Percentiles rank a stretch among this genome's conserved stretches.
phyloP scores from a whole-genome alignment of 1,284 basidiomycete genomes.

The Filobasidium uniguttulatum region DNA sequence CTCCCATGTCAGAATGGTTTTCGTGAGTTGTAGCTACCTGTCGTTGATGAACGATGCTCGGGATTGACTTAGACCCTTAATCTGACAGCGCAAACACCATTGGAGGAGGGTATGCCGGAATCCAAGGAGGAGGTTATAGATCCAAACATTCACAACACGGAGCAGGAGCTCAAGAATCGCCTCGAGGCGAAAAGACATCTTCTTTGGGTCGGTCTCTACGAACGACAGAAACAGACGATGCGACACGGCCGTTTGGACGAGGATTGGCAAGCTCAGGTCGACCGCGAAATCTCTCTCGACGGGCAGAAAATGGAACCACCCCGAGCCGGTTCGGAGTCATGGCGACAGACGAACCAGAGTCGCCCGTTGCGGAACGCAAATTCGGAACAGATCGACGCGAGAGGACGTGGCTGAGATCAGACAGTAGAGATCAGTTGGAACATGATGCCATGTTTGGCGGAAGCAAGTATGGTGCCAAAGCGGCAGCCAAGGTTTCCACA shows the following conservation, averaged over 20 bases:
- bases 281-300: not conserved
- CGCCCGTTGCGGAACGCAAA: not conserved
- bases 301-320: not conserved
- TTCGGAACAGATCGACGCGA: not conserved
- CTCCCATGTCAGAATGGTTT: not conserved
- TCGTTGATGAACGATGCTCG: not conserved
- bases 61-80: not conserved
- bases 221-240: not conserved
- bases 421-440: not conserved
- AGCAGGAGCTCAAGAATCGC: too few species aligned
- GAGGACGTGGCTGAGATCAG: not conserved
- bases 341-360: not conserved
- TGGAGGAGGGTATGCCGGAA: too few species aligned
- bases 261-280: slow-evolving; percentile 1
- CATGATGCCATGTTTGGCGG: too few species aligned
- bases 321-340: not conserved
- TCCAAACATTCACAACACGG: not conserved
- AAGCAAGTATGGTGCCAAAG: too few species aligned
- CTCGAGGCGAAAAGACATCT: too few species aligned
- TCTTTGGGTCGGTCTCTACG: too few species aligned
- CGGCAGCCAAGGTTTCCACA: too few species aligned
- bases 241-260: not conserved
- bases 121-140: not conserved
- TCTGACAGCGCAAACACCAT: too few species aligned
- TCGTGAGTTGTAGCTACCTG: not conserved